Base-by-base conservation (phyloP, 495 filamentous ascomycete genomes). In the Umbilicaria muhlenbergii region DNA sequence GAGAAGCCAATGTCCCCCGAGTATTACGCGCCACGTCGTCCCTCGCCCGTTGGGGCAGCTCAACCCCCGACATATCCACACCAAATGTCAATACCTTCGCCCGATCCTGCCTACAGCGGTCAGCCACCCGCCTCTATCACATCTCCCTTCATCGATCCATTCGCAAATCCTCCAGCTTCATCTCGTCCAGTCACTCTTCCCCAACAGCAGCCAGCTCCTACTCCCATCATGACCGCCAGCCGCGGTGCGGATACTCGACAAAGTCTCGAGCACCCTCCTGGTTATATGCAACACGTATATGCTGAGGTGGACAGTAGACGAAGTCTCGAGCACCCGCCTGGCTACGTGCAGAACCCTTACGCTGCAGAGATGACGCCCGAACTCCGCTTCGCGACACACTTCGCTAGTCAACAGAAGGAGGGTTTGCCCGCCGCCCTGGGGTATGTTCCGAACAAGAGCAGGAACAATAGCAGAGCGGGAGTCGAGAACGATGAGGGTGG, bases 321-420 rank as follows among this genome's bases (percentile, higher is more conserved):
- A 39, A 66, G 16, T 53, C 63, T 52, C 61, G 67, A 61, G 45
- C 68, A 58, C 55, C 74, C 54, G 19, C 59, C 68, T 3, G 66
- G 68, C 37, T 73, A 73, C 46, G 65, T 74, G 6, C 81, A 85
- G 51, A 69, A 75, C 39, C 53, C 62, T 5, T 64, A 69, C 42
- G 70, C 70, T 24, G 58, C 62, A 14, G 66, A 66, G 34, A 56
- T 59, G 24, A 56, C 59, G 12, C 46, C 58, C 18, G 56, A 35
- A 24, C 53, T 60, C 45, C 46, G 57, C 47, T 19, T 59, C 50
- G 55, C 57, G 48, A 43, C 47, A 41, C 33, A 51, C 52, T 41
- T 32, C 13, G 46, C 44, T 17, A 41, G 42, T 12, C 41, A 62
- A 24, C 58, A 55, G n/a, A 7, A 55, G 24, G 42, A 56, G 45